Evolutionary conservation across 192 early-diverging fungal species (phyloP), one percentile per base, ranked within the genome.

Genomic region (Coemansia reversa): DNA sequence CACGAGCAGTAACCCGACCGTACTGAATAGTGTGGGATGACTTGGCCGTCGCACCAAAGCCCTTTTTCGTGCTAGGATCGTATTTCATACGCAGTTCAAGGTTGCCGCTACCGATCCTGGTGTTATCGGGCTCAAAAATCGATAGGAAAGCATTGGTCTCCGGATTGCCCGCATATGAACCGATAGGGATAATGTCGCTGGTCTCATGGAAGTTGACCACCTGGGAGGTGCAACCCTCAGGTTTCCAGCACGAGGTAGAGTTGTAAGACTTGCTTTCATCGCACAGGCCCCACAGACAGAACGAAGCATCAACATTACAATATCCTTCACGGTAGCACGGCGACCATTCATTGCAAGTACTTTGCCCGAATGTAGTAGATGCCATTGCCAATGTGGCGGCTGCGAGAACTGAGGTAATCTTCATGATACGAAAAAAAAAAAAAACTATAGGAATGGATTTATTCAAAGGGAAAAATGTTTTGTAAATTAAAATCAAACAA

Each of bases 41-140:
- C 45, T 62, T 55, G 19, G 82, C 83, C 1, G 85, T 86, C 1
- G 86, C 79, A 3, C 87, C 87, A 50, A 86, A 79, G 24, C 87
- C 87, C 69, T 84, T 84, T 56, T 75, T 76, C 53, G 82, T 73
- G 18, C 57, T 50, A 16, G 72, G 62, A 24, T 73, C 66, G 65
- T 76, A 76, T 22, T 55, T 70, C 73, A 76, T 72, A 30, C 68
- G 42, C 61, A 76, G 56, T 39, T 60, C 60, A 22, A 81, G 55
- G 52, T 75, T 65, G 47, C 69, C 57, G 50, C 53, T 51, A 16
- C 55, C 62, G 0, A 63, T 64, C 18, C 25, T 19, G 0, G 74
- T 59, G 62, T 75, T 50, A 66, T 69, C 54, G 4, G 79, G 73
- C 54, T 81, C 79, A 28, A 76, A 76, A 27, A 76, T 65, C 22